These are phyloP conservation scores for Prunus salicina DNA, from an alignment of 306 rosid genomes.

Conservation along the genomic window DNA sequence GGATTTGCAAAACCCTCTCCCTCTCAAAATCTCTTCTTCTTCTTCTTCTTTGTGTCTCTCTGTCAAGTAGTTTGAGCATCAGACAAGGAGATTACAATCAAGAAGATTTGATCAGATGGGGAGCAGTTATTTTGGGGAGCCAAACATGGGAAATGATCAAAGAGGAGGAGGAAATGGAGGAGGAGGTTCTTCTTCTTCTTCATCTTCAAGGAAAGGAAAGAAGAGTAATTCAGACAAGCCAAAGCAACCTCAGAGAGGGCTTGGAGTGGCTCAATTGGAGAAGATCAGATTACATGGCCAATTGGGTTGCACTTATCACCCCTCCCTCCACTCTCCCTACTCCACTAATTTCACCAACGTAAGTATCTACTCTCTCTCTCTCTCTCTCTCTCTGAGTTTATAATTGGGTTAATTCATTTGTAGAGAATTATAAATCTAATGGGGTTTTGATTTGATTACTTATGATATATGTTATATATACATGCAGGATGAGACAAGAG, in stretches of 20 bases:
- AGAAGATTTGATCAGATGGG: conserved; percentile 39
- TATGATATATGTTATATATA: background rate
- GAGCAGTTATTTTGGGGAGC: conserved; percentile 79
- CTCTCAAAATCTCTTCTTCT: background rate
- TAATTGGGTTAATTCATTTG: no score
- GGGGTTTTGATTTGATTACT: background rate
- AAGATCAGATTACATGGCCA: conserved; percentile 96
- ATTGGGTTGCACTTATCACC: conserved; percentile 41
- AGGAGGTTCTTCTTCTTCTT: conserved; percentile 34
- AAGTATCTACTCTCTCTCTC: conserved; percentile 3
- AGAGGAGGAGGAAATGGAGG: conserved; percentile 12
- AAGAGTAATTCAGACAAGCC: conserved; percentile 81
- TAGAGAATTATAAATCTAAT: background rate
- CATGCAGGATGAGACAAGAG: conserved; percentile 69
- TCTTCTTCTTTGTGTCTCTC: background rate
- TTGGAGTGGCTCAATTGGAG: conserved; percentile 98
- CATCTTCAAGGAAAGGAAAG: conserved; percentile 71
- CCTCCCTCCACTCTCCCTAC: conserved; percentile 43
- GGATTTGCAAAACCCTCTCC: conserved; percentile 40
- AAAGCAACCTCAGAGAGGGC: conserved; percentile 97
- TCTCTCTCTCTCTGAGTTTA: background rate
- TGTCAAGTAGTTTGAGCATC: background rate
- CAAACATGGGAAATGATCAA: conserved; percentile 50
- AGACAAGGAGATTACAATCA: background rate
- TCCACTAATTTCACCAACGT: conserved; percentile 59